Percentiles rank a stretch among this genome's conserved stretches.
Evolutionary conservation across 352 stramenopile species (phyloP).

Genomic region (Globisporangium lucens): DNA sequence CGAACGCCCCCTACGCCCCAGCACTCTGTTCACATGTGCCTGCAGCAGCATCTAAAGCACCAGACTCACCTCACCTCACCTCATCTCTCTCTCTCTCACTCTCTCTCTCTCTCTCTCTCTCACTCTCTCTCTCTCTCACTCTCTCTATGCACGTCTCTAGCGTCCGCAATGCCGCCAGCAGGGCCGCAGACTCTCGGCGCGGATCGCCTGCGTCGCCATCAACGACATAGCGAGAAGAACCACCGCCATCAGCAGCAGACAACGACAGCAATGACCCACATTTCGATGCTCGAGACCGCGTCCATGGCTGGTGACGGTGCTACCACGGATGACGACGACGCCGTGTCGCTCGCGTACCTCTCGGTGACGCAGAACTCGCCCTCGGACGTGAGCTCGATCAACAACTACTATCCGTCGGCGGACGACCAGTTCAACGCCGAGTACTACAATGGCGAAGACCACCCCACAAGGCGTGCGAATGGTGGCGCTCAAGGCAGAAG

Average conservation of each 20-base stretch:
- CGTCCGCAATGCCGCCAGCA: too few species aligned
- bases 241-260: not conserved
- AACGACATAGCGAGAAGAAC: not conserved
- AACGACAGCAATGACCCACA: conserved; percentile 6
- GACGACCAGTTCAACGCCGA: conserved; percentile 1
- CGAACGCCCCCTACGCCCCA: too few species aligned
- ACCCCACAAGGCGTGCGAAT: conserved; percentile 1
- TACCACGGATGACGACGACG: conserved; percentile 15
- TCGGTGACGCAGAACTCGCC: conserved; percentile 13
- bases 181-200: not conserved
- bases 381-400: conserved; percentile 15
- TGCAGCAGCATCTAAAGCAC: too few species aligned
- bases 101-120: too few species aligned
- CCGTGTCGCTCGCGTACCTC: conserved; percentile 26
- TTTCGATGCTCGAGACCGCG: conserved; percentile 32
- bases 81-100: too few species aligned
- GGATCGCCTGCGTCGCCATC: conserved; percentile 2
- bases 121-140: too few species aligned
- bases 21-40: too few species aligned
- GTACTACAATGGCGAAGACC: conserved; percentile 8
- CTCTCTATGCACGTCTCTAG: too few species aligned
- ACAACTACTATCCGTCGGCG: conserved; percentile 14
- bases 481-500: not conserved
- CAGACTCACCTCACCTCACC: too few species aligned
- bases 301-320: conserved; percentile 19